Base-by-base conservation (phyloP, 2,329 filamentous ascomycete species). In the Corniculantispora saksenae region DNA sequence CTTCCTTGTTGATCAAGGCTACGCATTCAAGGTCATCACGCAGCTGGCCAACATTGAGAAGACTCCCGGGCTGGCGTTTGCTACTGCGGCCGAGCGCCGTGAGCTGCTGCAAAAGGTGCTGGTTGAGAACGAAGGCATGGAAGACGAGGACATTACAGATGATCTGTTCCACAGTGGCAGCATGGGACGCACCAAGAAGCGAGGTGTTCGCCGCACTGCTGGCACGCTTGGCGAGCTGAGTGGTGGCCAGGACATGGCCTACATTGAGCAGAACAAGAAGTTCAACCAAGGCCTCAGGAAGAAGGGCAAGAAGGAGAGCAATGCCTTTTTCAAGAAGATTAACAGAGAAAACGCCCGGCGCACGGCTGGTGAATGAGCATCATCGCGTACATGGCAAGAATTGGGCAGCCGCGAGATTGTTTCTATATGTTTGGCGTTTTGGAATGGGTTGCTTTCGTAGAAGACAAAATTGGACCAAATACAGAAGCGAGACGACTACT, bases 21-120 rank as follows among this genome's bases (percentile, higher is more conserved):
- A 99, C 75, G 94, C 95, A 0, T 99, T 99, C 85, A 98, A 98
- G 76, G 94, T 98, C 67, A 99, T 99, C 75, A 99, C 95, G 0
- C 93, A 97, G 73, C 84, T 99, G 9, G 90, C 94, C 72, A 95
- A 94, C 59, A 93, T 99, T 68, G 92, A 97, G 67, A 87, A 92
- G 66, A 90, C 94, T 61, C 89, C 91, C 0, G 89, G 89, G 0
- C 84, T 99, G 1, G 91, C 90, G 2, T 98, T 96, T 75, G 87
- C 87, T 2, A 92, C 92, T 1, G 86, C 93, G 0, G 82, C 87
- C 8, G 93, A 97, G 72, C 89, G 93, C 5, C 89, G 93, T 55
- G 93, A 97, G 76, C 84, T 98, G 29, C 84, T 99, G 1, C 90
- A 94, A 70, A 92, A 96, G 71, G 93, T 98, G 3, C 86, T 97